phyloP scores from a whole-genome alignment of 176 grass and related monocot genomes.

The Tuctoria greenei region DNA sequence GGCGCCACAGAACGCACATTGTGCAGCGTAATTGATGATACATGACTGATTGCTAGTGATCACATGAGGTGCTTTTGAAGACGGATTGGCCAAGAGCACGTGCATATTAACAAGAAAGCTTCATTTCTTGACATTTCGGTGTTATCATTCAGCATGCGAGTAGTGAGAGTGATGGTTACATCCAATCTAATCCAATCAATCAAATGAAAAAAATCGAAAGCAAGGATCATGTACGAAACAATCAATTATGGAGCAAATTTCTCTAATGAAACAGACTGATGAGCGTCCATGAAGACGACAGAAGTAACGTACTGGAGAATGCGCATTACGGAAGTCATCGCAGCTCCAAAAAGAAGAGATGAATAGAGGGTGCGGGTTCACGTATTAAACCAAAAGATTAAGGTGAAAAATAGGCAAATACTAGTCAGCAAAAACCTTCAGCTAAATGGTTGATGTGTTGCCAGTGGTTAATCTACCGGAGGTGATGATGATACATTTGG shows the following conservation, averaged over 20 bases:
- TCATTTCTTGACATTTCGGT: not conserved
- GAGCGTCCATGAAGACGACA: not conserved
- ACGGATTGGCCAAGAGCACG: not conserved
- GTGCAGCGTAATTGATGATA: not conserved
- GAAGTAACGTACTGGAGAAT: not conserved
- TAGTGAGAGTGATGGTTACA: not conserved
- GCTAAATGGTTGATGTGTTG: not conserved
- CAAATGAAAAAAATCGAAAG: not conserved
- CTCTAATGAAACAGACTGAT: not conserved
- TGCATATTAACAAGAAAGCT: not conserved
- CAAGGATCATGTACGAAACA: not conserved
- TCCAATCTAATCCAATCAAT: not conserved
- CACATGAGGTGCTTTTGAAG: not conserved
- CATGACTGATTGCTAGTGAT: not conserved
- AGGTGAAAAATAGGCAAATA: constrained; percentile 17
- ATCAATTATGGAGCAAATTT: not conserved
- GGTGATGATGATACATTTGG: not conserved
- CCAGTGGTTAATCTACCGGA: not conserved
- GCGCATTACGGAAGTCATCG: not conserved
- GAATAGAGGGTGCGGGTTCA: no score
- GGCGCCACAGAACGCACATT: not conserved
- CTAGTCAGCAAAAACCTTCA: not conserved
- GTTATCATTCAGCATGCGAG: not conserved
- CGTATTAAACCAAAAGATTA: not conserved
- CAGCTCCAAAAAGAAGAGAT: not conserved